Evolutionary conservation across 2,329 filamentous ascomycete species (phyloP).

Genomic region (Alternaria incomplexa): DNA sequence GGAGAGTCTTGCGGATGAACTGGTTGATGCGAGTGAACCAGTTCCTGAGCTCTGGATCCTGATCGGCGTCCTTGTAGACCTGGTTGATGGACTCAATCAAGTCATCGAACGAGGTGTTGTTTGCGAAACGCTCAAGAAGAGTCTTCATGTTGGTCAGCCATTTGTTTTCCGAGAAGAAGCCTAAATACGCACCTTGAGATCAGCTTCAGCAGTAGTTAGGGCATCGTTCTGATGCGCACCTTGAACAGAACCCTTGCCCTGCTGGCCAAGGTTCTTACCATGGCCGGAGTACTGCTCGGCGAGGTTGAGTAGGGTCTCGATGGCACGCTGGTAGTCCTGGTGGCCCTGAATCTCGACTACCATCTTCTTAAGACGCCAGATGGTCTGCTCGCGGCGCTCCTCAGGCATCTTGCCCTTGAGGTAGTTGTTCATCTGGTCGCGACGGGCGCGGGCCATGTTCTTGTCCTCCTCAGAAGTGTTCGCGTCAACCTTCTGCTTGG

Average conservation of each 20-base stretch:
- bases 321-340: slow-evolving; percentile 89
- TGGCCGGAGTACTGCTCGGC: slow-evolving; percentile 86
- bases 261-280: slow-evolving; percentile 67
- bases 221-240: slow-evolving; percentile 70
- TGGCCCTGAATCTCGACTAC: slow-evolving; percentile 95
- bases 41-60: slow-evolving; percentile 80
- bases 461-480: slow-evolving; percentile 69
- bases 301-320: slow-evolving; percentile 82
- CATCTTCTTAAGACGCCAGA: slow-evolving; percentile 98
- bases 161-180: slow-evolving; percentile 46
- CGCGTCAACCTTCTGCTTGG: slow-evolving; percentile 64
- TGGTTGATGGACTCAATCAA: slow-evolving; percentile 83
- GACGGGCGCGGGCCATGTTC: slow-evolving; percentile 49
- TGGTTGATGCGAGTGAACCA: slow-evolving; percentile 85
- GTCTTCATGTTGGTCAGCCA: slow-evolving; percentile 67
- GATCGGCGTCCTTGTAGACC: slow-evolving; percentile 86
- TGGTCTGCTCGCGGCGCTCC: slow-evolving; percentile 89
- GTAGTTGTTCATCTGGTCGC: slow-evolving; percentile 71
- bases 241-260: slow-evolving; percentile 72
- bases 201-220: slow-evolving; percentile 74
- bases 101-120: slow-evolving; percentile 87
- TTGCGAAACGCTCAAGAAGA: slow-evolving; percentile 93
- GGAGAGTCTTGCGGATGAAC: slow-evolving; percentile 81
- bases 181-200: slow-evolving; percentile 70
- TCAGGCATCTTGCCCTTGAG: slow-evolving; percentile 85